Evolutionary conservation across 1,284 basidiomycete genomes (phyloP).

Genomic region (Cystobasidium sp.): DNA sequence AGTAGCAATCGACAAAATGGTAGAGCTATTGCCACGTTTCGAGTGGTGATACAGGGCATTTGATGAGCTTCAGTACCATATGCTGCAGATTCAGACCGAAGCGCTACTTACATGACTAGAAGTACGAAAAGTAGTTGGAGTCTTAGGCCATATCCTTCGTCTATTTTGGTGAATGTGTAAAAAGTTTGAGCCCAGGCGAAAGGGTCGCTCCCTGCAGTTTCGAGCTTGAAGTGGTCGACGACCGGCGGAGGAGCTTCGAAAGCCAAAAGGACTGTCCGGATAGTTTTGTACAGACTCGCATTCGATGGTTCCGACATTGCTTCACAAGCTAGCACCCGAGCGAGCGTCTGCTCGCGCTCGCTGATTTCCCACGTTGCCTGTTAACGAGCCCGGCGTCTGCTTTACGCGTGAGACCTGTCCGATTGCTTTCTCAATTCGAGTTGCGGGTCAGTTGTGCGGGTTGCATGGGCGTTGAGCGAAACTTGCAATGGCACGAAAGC

Average conservation of each 20-base stretch:
- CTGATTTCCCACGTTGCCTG: no score
- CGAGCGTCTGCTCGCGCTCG: no score
- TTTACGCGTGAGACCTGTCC: not conserved
- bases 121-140: slow-evolving; percentile 18
- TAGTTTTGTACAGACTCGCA: not conserved
- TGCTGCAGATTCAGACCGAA: not conserved
- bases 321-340: no score
- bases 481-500: no score
- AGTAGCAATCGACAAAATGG: slow-evolving; percentile 20
- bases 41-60: not conserved
- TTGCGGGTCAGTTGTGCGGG: no score
- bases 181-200: slow-evolving; percentile 17
- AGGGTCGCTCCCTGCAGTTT: slow-evolving; percentile 5
- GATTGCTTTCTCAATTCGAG: not conserved
- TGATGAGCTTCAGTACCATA: not conserved
- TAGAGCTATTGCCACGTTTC: not conserved
- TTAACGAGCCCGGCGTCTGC: not conserved
- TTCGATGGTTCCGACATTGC: not conserved
- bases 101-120: slow-evolving; percentile 10
- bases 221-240: not conserved
- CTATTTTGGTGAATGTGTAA: slow-evolving; percentile 1
- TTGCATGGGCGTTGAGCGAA: no score
- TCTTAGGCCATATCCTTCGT: slow-evolving; percentile 7
- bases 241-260: slow-evolving; percentile 16
- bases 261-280: slow-evolving; percentile 7